Conservation (phyloP, 257 asterid genomes). For the Solanum medicagineum region DNA sequence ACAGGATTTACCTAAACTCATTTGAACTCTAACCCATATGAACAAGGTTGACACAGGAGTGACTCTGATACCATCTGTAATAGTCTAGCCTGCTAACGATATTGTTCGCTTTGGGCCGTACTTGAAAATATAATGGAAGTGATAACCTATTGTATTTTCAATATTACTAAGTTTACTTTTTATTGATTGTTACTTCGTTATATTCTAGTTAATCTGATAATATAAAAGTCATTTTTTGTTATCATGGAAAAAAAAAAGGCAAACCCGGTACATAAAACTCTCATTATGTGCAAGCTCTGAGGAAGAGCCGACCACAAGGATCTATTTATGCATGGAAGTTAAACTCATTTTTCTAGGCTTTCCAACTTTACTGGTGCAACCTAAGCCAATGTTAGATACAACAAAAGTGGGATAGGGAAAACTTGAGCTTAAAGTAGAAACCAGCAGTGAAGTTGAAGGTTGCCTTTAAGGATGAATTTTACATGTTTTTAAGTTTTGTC, state of each 20-base stretch:
- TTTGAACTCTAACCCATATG: no score
- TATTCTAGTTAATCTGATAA: background rate
- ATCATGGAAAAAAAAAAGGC: no score
- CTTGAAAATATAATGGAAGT: no score
- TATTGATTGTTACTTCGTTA: background rate
- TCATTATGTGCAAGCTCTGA: no score
- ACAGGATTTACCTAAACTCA: no score
- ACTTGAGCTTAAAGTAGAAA: conserved; percentile 64
- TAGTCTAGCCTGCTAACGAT: no score
- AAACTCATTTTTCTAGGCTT: background rate
- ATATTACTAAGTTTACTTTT: background rate
- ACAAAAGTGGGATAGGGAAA: background rate
- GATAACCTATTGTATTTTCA: no score
- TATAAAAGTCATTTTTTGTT: background rate
- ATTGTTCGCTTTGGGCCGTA: no score
- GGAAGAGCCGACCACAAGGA: no score
- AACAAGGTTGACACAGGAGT: no score
- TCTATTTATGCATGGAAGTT: background rate
- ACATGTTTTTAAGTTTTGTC: conserved; percentile 37
- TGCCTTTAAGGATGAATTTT: conserved; percentile 40
- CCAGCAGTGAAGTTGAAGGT: conserved; percentile 22
- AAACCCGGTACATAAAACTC: no score
- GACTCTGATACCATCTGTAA: no score
- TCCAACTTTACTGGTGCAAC: background rate
- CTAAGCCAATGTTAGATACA: background rate